Conservation (phyloP, 2,329 filamentous ascomycete species). For the Verticillium nubilum region DNA sequence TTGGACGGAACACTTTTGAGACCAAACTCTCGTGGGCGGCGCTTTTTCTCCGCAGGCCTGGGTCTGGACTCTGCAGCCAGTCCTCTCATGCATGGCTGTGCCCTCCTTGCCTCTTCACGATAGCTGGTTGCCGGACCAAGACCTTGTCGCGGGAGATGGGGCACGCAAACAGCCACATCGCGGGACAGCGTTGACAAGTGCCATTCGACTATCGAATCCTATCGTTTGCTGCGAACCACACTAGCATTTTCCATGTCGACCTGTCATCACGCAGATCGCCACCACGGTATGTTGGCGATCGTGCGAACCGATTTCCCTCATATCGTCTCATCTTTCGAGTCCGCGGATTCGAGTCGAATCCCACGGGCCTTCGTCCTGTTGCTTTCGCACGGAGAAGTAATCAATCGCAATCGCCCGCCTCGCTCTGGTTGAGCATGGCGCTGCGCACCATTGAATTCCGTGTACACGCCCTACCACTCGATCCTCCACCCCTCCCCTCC, state of each 20-base stretch:
- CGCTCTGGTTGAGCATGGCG: background rate
- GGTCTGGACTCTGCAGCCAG: background rate
- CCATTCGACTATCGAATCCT: background rate
- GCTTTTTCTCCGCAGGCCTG: background rate
- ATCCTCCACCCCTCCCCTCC: background rate
- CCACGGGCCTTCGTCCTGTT: background rate
- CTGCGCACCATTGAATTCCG: background rate
- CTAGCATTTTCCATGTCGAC: background rate
- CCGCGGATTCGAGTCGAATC: background rate
- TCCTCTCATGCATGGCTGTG: background rate
- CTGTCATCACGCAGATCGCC: background rate
- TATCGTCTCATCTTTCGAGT: background rate
- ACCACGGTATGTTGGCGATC: background rate
- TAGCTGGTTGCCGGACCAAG: background rate
- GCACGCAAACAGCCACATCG: constrained; percentile 1
- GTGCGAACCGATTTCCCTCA: background rate
- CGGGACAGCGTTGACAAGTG: background rate
- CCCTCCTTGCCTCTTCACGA: background rate
- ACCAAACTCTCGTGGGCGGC: background rate
- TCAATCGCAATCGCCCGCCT: background rate
- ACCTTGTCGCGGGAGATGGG: constrained; percentile 2
- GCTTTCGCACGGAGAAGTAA: background rate
- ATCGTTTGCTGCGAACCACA: background rate
- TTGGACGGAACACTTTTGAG: background rate
- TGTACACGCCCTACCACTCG: background rate